These are phyloP conservation scores for Amanita fuliginea DNA, from an alignment of 768 basidiomycete genomes.

Conservation along the genomic window DNA sequence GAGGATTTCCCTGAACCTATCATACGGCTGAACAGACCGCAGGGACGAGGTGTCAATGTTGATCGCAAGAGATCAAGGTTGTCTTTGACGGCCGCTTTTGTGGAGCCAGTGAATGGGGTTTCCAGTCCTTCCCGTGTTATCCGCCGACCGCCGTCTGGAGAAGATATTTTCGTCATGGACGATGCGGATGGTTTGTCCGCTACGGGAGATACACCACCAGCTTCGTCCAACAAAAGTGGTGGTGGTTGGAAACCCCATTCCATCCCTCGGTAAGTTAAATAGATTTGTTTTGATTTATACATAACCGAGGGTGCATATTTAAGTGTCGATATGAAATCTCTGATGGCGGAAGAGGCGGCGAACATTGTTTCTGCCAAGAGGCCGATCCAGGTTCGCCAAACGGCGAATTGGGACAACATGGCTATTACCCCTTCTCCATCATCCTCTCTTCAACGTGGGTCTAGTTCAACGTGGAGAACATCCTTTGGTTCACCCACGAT, in stretches of 20 bases:
- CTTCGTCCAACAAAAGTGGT: slow-evolving; percentile 10
- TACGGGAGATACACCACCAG: neutral
- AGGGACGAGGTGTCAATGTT: neutral
- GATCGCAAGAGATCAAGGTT: slow-evolving; percentile 9
- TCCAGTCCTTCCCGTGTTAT: slow-evolving; percentile 15
- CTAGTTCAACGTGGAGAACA: slow-evolving; percentile 1
- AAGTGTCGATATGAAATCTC: slow-evolving; percentile 74
- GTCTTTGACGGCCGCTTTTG: slow-evolving; percentile 10
- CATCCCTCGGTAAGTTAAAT: slow-evolving; percentile 35
- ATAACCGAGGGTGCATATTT: slow-evolving; percentile 4
- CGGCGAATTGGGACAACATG: neutral
- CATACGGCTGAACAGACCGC: slow-evolving; percentile 16
- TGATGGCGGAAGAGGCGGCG: slow-evolving; percentile 71
- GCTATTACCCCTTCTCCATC: neutral
- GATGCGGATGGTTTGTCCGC: slow-evolving; percentile 49
- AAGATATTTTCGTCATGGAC: slow-evolving; percentile 83
- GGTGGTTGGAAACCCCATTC: slow-evolving; percentile 40
- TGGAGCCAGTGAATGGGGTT: slow-evolving; percentile 4
- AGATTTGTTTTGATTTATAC: slow-evolving; percentile 4
- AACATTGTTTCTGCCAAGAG: neutral
- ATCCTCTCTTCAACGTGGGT: neutral
- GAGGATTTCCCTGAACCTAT: slow-evolving; percentile 61
- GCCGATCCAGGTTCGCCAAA: neutral
- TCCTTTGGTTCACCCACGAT: neutral
- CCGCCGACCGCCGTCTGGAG: slow-evolving; percentile 27